These are phyloP conservation scores for Aegle marmelos DNA, from an alignment of 345 rosid genomes.

Conservation along the genomic window DNA sequence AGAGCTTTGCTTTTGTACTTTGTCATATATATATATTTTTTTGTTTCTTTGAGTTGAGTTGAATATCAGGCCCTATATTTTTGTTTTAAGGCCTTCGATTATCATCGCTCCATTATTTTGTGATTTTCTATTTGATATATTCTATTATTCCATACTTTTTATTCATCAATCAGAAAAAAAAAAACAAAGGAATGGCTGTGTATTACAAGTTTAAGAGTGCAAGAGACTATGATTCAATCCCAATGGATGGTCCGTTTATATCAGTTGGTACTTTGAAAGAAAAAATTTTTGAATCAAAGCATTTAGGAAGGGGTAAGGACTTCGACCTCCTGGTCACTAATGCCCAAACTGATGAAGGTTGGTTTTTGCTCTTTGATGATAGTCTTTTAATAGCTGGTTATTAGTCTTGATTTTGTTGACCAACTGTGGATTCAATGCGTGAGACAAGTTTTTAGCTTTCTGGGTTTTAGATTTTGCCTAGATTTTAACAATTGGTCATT, in stretches of 20 bases:
- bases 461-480: slow-evolving; percentile 7
- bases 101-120: background rate
- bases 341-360: slow-evolving; percentile 99
- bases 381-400: slow-evolving; percentile 9
- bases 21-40: slow-evolving; percentile 1
- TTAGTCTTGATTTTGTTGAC: background rate
- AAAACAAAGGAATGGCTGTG: slow-evolving; percentile 67
- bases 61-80: slow-evolving; percentile 40
- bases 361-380: slow-evolving; percentile 42
- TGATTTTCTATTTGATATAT: slow-evolving; percentile 5
- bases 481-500: background rate
- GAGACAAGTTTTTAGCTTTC: background rate
- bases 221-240: slow-evolving; percentile 84
- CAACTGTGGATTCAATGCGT: background rate
- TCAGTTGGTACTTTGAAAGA: slow-evolving; percentile 97
- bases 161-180: slow-evolving; percentile 17
- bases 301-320: slow-evolving; percentile 97
- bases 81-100: slow-evolving; percentile 34
- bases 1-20: slow-evolving; percentile 17
- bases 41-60: slow-evolving; percentile 15
- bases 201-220: slow-evolving; percentile 99
- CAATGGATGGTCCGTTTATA: slow-evolving; percentile 98
- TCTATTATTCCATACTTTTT: slow-evolving; percentile 14
- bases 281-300: slow-evolving; percentile 98
- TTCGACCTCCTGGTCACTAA: slow-evolving; percentile 96